A percentile compares a stretch with the other conserved stretches of the same genome.
Evolutionary conservation across 345 rosid genomes (phyloP).

Genomic region (Populus davidiana): DNA sequence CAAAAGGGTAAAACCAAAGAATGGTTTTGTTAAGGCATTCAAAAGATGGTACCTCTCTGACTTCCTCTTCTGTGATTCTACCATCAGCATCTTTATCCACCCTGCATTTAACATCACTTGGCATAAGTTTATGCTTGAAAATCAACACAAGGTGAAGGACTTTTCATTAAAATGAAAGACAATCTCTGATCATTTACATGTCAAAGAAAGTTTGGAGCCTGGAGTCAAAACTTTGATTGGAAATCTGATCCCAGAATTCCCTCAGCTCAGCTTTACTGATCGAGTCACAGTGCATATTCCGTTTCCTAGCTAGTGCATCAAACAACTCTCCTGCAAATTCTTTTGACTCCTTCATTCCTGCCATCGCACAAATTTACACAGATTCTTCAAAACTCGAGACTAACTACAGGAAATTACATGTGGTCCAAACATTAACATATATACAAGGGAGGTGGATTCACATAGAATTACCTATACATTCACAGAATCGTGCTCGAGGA

Average conservation of each 20-base stretch:
- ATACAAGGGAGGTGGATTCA: not conserved
- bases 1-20: not conserved
- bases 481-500: slow-evolving; percentile 50
- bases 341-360: slow-evolving; percentile 74
- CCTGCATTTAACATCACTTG: slow-evolving; percentile 37
- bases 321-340: slow-evolving; percentile 71
- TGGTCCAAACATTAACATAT: not conserved
- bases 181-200: slow-evolving; percentile 36
- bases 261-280: slow-evolving; percentile 45
- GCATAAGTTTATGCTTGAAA: not conserved
- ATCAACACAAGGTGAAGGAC: not conserved
- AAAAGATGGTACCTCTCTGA: slow-evolving; percentile 47
- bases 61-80: slow-evolving; percentile 69
- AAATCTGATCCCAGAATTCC: slow-evolving; percentile 79
- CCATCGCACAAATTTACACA: not conserved
- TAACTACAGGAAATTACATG: not conserved
- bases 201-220: slow-evolving; percentile 76
- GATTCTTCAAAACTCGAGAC: not conserved
- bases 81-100: slow-evolving; percentile 90
- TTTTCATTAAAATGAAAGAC: not conserved
- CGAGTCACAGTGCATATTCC: slow-evolving; percentile 47
- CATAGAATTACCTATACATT: slow-evolving; percentile 52
- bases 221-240: slow-evolving; percentile 68
- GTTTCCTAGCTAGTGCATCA: slow-evolving; percentile 58
- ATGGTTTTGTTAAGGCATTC: not conserved